phyloP scores from a whole-genome alignment of 2,329 filamentous ascomycete genomes.

The Dactylonectria macrodidyma region DNA sequence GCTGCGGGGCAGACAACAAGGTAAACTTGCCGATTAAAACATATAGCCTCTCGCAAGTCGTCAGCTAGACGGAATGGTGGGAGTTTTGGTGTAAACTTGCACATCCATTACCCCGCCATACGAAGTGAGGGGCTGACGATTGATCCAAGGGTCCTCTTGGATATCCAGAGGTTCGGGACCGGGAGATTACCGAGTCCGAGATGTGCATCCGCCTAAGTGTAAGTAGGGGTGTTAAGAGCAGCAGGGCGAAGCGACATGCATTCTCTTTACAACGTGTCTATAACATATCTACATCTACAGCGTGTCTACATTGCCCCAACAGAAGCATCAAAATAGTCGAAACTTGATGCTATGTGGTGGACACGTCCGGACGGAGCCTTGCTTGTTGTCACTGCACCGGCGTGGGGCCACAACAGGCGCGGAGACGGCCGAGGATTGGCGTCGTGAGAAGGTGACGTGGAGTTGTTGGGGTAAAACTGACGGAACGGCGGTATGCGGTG shows the following conservation, averaged over 20 bases:
- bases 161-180: background rate
- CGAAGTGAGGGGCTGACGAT: background rate
- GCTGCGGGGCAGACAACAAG: background rate
- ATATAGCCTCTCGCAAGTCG: background rate
- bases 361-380: constrained; percentile 15
- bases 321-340: background rate
- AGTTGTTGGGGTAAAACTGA: constrained; percentile 38
- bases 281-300: background rate
- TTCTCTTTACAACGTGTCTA: background rate
- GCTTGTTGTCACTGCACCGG: background rate
- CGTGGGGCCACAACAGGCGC: constrained; percentile 16
- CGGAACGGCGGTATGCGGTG: constrained; percentile 40
- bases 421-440: constrained; percentile 16
- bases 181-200: constrained; percentile 3
- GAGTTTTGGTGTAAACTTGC: background rate
- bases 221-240: background rate
- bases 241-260: background rate
- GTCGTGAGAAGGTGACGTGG: constrained; percentile 25
- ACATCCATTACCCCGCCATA: background rate
- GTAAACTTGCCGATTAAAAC: background rate
- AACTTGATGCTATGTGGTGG: background rate
- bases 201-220: background rate
- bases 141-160: background rate
- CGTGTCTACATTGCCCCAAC: background rate
- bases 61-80: background rate